Conservation (phyloP, 257 asterid genomes). For the Verbena officinalis region DNA sequence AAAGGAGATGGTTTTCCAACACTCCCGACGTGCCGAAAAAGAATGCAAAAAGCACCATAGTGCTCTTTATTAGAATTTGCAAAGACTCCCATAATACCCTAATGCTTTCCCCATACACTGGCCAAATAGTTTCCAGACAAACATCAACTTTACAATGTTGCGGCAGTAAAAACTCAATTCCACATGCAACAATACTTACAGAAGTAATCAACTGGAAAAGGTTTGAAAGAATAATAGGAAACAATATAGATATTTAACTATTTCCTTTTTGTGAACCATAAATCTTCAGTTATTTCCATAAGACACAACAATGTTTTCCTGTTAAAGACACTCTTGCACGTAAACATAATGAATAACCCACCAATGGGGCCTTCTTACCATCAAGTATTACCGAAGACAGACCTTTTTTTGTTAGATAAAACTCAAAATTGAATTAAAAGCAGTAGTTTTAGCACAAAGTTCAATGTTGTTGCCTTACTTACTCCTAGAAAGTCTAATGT, state of each 20-base stretch:
- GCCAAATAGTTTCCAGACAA: background rate
- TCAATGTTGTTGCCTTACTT: background rate
- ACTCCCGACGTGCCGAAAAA: no score
- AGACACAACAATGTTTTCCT: background rate
- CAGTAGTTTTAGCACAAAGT: slow-evolving; percentile 8
- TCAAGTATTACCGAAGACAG: background rate
- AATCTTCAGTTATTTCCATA: background rate
- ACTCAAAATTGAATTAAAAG: background rate
- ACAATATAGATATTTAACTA: no score
- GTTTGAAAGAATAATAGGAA: slow-evolving; percentile 1
- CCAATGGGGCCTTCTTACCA: background rate
- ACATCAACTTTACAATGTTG: background rate
- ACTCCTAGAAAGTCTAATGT: background rate
- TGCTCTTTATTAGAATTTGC: no score
- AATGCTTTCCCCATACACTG: background rate
- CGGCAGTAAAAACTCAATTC: background rate
- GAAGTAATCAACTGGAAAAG: slow-evolving; percentile 7
- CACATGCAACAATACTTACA: slow-evolving; percentile 2
- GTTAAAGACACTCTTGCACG: background rate
- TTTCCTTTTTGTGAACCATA: no score
- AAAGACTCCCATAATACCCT: no score
- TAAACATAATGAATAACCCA: background rate
- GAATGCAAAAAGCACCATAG: no score
- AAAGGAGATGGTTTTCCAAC: no score
- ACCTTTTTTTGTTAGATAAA: background rate